Evolutionary conservation across 208 protist species (phyloP), one percentile per base, ranked within the genome.

Genomic region (Trypanosomatidae sp.): DNA sequence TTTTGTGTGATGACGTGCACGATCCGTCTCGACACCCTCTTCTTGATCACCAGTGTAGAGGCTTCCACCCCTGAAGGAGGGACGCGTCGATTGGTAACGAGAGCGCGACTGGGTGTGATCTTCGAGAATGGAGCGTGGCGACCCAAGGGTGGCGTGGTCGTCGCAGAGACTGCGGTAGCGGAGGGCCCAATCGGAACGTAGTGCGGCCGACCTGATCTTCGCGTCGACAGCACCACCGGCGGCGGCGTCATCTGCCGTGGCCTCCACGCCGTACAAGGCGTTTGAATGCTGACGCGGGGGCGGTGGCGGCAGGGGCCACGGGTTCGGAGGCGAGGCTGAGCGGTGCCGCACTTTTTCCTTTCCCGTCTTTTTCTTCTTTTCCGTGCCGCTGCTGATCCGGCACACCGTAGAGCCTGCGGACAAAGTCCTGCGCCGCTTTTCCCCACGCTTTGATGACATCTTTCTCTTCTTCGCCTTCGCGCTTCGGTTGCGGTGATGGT

Each of bases 281-380:
- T 22, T 30, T 15, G 66, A 53, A 12, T 9, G 49, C 33, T 28
- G 73, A 17, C 1, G 50, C 49, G 36, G 41, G 0, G 69, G 60
- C 56, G 49, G 49, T 39, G 67, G 73, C 44, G 44, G 64, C 64
- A 68, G 28, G 10, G 64, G 64, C 44, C 12, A n/a, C 64, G 44
- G 64, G 22, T 25, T 62, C 33, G 66, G 49, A 4, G 56, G n/a
- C 10, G 66, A 69, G 13, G 52, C 53, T 43, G 58, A 41, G n/a
- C 50, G 59, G 41, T 53, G 49, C 12, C 52, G 59, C 59, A 39
- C 36, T 39, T 39, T 58, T 73, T 69, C 58, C 62, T 74, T 64
- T 3, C 69, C 49, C 60, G 73, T 71, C 30, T 67, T 58, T 3
- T 66, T 30, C 28, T 65, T 73, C 47, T 69, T 71, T 10, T 56